Conservation (phyloP, 2,329 filamentous ascomycete genomes). For the Clarireedia sp. region DNA sequence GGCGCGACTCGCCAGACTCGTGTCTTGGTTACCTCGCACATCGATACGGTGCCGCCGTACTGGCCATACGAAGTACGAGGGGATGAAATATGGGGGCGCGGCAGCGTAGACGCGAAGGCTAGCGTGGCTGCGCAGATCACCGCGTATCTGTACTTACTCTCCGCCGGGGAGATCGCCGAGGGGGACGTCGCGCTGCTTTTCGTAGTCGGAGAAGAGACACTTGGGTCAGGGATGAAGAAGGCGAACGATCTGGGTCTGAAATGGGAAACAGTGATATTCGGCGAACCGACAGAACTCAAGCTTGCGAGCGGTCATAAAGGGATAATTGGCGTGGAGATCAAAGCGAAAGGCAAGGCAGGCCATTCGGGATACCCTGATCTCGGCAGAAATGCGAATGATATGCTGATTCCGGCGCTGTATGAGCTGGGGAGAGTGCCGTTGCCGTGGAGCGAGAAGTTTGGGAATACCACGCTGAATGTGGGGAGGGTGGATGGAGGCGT, state of each 20-base stretch:
- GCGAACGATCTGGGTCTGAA: slow-evolving; percentile 41
- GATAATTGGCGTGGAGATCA: slow-evolving; percentile 58
- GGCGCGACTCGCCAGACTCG: slow-evolving; percentile 41
- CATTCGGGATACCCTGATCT: slow-evolving; percentile 93
- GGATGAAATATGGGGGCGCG: slow-evolving; percentile 59
- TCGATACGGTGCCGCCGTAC: slow-evolving; percentile 54
- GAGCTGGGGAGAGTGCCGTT: slow-evolving; percentile 57
- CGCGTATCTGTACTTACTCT: slow-evolving; percentile 51
- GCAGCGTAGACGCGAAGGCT: slow-evolving; percentile 65
- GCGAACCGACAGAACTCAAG: slow-evolving; percentile 84
- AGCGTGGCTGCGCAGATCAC: slow-evolving; percentile 66
- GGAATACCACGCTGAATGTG: slow-evolving; percentile 84
- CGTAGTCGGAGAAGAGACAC: slow-evolving; percentile 76
- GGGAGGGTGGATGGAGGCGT: slow-evolving; percentile 73
- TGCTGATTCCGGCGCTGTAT: slow-evolving; percentile 66
- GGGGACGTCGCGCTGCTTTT: slow-evolving; percentile 53
- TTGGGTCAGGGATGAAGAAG: slow-evolving; percentile 70
- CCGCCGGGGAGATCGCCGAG: slow-evolving; percentile 32
- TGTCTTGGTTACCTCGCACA: slow-evolving; percentile 53
- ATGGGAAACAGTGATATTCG: slow-evolving; percentile 73
- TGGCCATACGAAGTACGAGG: slow-evolving; percentile 31
- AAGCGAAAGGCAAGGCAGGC: slow-evolving; percentile 65
- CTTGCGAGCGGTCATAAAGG: slow-evolving; percentile 92
- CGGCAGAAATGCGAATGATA: slow-evolving; percentile 75
- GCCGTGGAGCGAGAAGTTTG: slow-evolving; percentile 69